phyloP scores from a whole-genome alignment of 1,284 basidiomycete species.

The Irpex lacteus region DNA sequence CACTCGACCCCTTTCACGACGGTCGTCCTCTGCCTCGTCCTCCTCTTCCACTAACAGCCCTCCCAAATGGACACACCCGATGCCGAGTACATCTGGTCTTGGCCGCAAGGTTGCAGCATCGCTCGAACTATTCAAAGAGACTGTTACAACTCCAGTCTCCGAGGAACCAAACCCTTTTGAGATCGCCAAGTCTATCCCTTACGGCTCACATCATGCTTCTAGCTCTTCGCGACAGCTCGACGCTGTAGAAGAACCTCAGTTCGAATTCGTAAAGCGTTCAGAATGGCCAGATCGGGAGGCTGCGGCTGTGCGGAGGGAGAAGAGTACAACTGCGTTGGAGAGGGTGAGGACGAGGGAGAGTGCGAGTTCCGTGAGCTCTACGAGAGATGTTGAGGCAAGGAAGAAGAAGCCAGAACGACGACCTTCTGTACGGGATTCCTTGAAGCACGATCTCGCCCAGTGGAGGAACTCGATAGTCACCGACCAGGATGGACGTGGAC shows the following conservation, averaged over 20 bases:
- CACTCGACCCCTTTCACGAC: conserved; percentile 36
- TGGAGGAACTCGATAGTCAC: conserved; percentile 47
- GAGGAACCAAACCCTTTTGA: conserved; percentile 36
- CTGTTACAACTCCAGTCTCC: conserved; percentile 42
- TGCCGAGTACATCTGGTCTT: conserved; percentile 40
- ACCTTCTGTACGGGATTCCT: conserved; percentile 37
- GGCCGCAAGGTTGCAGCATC: conserved; percentile 79
- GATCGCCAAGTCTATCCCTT: conserved; percentile 26
- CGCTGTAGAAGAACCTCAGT: conserved; percentile 62
- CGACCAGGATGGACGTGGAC: conserved; percentile 47
- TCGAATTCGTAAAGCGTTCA: conserved; percentile 77
- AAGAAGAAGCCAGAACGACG: conserved; percentile 35
- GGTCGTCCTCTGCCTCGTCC: conserved; percentile 38
- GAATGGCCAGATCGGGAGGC: conserved; percentile 78
- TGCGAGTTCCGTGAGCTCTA: conserved; percentile 26
- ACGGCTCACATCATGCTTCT: conserved; percentile 34
- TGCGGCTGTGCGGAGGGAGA: conserved; percentile 62
- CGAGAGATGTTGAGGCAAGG: conserved; percentile 33
- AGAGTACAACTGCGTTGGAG: conserved; percentile 57
- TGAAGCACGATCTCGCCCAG: conserved; percentile 42
- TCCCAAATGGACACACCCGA: conserved; percentile 19
- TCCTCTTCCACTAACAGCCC: conserved; percentile 26
- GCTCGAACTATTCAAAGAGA: conserved; percentile 77
- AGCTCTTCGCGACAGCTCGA: conserved; percentile 44
- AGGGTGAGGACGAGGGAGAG: conserved; percentile 51